Conservation (phyloP, 371 early-diverging fungal species). For the Mucor irregularis region DNA sequence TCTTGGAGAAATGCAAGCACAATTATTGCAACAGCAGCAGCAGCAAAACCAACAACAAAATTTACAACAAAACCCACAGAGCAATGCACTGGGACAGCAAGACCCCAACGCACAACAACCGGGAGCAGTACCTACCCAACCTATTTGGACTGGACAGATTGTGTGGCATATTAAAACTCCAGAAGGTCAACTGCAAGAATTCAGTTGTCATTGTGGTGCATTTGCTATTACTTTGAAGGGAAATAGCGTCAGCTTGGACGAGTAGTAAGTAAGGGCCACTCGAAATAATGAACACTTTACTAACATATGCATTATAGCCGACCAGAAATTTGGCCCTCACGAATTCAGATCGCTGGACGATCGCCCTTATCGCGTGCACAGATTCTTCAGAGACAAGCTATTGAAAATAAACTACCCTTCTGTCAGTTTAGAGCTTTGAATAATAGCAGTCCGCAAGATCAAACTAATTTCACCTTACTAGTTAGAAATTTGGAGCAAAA, state of each 20-base stretch:
- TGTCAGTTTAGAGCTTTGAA: slow-evolving; percentile 53
- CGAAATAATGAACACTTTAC: neutral
- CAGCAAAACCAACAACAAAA: slow-evolving; percentile 22
- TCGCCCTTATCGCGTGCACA: slow-evolving; percentile 47
- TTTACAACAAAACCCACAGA: neutral
- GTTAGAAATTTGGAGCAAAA: slow-evolving; percentile 52
- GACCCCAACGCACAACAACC: slow-evolving; percentile 31
- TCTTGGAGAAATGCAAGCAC: slow-evolving; percentile 21
- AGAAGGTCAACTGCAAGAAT: slow-evolving; percentile 44
- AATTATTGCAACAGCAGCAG: slow-evolving; percentile 12
- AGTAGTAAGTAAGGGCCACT: slow-evolving; percentile 47
- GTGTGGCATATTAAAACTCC: slow-evolving; percentile 54
- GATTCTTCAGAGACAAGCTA: slow-evolving; percentile 44
- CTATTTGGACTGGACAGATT: slow-evolving; percentile 61
- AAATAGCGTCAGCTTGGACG: slow-evolving; percentile 39
- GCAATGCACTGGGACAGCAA: neutral
- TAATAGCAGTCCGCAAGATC: slow-evolving; percentile 47
- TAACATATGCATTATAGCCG: slow-evolving; percentile 14
- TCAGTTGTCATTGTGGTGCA: slow-evolving; percentile 49
- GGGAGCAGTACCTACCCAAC: slow-evolving; percentile 28
- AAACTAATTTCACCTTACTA: slow-evolving; percentile 47
- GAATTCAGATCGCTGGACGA: slow-evolving; percentile 50
- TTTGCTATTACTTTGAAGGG: slow-evolving; percentile 48
- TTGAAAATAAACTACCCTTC: slow-evolving; percentile 51
- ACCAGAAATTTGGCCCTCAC: slow-evolving; percentile 54